Percentiles rank a stretch among this genome's conserved stretches.
Evolutionary conservation across 306 rosid species (phyloP).

Genomic region (Quercus mongolica): DNA sequence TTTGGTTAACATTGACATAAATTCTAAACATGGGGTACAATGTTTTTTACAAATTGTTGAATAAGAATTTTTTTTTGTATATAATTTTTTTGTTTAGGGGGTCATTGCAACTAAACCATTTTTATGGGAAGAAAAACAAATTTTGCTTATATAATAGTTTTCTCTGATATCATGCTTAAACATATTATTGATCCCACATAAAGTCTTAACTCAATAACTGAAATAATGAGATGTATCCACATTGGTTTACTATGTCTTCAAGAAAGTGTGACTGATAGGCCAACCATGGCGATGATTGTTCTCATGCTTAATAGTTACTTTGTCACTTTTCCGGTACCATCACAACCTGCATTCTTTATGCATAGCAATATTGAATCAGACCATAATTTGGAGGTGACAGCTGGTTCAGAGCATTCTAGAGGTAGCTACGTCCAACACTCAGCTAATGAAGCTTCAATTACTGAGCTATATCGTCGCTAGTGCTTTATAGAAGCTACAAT

Average conservation of each 20-base stretch:
- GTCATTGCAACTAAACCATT: not conserved
- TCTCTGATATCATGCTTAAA: not conserved
- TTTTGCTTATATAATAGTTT: too few species aligned
- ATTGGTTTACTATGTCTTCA: constrained; percentile 53
- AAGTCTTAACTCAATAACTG: too few species aligned
- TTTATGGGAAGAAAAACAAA: too few species aligned
- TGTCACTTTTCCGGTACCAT: constrained; percentile 24
- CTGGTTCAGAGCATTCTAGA: too few species aligned
- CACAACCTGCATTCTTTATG: constrained; percentile 33
- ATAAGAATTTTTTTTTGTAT: too few species aligned
- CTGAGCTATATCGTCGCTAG: constrained; percentile 36
- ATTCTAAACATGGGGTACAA: too few species aligned
- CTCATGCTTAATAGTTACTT: constrained; percentile 39
- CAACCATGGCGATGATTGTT: constrained; percentile 35
- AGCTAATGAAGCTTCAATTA: constrained; percentile 18
- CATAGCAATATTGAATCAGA: not conserved
- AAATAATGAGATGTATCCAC: constrained; percentile 38
- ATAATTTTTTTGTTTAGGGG: too few species aligned
- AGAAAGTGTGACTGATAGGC: constrained; percentile 35
- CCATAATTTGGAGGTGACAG: too few species aligned
- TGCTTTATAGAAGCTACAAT: not conserved
- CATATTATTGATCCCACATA: too few species aligned
- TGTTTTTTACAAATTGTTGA: too few species aligned
- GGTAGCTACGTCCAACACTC: not conserved
- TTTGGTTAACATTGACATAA: too few species aligned